Conservation (phyloP, 495 filamentous ascomycete species). For the Corynascus novoguineensis region DNA sequence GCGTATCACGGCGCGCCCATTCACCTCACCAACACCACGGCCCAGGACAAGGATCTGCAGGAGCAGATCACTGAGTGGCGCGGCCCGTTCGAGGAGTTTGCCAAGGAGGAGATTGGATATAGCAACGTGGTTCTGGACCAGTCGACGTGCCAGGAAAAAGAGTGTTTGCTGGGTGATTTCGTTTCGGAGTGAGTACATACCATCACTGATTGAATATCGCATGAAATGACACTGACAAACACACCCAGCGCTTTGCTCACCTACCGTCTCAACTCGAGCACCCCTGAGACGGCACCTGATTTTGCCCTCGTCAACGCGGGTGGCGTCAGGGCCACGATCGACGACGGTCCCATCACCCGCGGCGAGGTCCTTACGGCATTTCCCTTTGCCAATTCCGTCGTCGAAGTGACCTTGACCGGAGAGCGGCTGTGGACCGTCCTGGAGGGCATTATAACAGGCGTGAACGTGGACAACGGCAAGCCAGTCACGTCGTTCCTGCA, state of each 20-base stretch:
- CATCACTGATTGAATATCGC: background rate
- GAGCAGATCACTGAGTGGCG: constrained; percentile 47
- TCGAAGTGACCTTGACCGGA: constrained; percentile 42
- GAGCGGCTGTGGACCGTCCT: constrained; percentile 45
- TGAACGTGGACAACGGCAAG: constrained; percentile 44
- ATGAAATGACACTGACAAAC: background rate
- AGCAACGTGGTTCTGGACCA: constrained; percentile 47
- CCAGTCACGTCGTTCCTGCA: constrained; percentile 49
- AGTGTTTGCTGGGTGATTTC: constrained; percentile 51
- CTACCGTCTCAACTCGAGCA: constrained; percentile 40
- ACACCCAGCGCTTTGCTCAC: constrained; percentile 46
- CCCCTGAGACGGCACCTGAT: constrained; percentile 26
- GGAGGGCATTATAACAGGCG: constrained; percentile 42
- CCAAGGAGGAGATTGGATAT: constrained; percentile 42
- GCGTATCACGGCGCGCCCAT: constrained; percentile 53
- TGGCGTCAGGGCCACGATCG: constrained; percentile 53
- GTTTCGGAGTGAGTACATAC: constrained; percentile 37
- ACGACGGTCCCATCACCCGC: constrained; percentile 46
- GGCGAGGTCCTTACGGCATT: constrained; percentile 53
- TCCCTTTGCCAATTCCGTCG: constrained; percentile 53
- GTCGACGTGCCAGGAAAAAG: constrained; percentile 43
- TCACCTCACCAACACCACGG: constrained; percentile 49
- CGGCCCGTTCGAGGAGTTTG: constrained; percentile 47
- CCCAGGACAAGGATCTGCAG: constrained; percentile 48
- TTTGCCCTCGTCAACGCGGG: constrained; percentile 53